Evolutionary conservation across 306 rosid species (phyloP).

Genomic region (barrel medic (Medicago truncatula)): MtrunA17r5.0-ANR NC_053046.1:28135501-28136000

Average conservation of each 20-base stretch:
- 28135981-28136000: conserved; percentile 97
- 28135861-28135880: conserved; percentile 12
- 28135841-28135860: conserved; percentile 62
- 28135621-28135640: conserved; percentile 72
- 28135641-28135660: conserved; percentile 83
- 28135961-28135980: conserved; percentile 95
- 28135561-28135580: conserved; percentile 36
- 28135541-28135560: conserved; percentile 55
- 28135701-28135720: conserved; percentile 84
- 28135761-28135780: conserved; percentile 72
- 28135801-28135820: conserved; percentile 96
- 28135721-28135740: conserved; percentile 73
- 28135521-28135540: conserved; percentile 66
- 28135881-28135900: background rate
- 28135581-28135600: conserved; percentile 25
- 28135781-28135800: conserved; percentile 99
- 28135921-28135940: background rate
- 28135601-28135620: conserved; percentile 15
- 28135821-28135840: conserved; percentile 83
- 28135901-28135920: background rate
- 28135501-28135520: conserved; percentile 81
- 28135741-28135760: conserved; percentile 83
- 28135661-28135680: conserved; percentile 95
- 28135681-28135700: conserved; percentile 92
- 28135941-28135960: conserved; percentile 91